These are phyloP conservation scores for Fusarium concolor DNA, from an alignment of 2,329 filamentous ascomycete genomes.

Conservation along the genomic window DNA sequence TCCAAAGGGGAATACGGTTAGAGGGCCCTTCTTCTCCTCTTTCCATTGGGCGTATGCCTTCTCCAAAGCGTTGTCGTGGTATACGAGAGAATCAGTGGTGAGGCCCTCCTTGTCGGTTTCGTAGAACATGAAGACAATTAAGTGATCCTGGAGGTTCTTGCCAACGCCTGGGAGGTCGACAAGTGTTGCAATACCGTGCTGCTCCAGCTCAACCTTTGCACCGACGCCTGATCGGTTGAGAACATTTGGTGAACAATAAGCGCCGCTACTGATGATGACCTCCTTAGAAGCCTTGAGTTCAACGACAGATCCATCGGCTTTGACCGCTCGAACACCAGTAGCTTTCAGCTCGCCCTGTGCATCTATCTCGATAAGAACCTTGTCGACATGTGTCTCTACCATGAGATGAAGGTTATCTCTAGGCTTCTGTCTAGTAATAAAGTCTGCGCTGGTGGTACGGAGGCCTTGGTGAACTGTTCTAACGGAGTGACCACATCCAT, in stretches of 20 bases:
- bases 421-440: slow-evolving; percentile 55
- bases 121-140: slow-evolving; percentile 70
- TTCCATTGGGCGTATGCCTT: slow-evolving; percentile 67
- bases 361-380: slow-evolving; percentile 58
- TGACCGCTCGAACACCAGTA: slow-evolving; percentile 56
- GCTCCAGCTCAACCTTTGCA: slow-evolving; percentile 55
- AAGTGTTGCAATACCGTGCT: slow-evolving; percentile 55
- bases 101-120: slow-evolving; percentile 63
- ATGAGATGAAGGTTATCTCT: slow-evolving; percentile 60
- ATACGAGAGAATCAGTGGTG: slow-evolving; percentile 66
- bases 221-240: slow-evolving; percentile 66
- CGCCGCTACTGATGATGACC: slow-evolving; percentile 58
- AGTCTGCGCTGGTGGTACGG: slow-evolving; percentile 66
- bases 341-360: slow-evolving; percentile 54
- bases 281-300: slow-evolving; percentile 54
- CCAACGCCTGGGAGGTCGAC: slow-evolving; percentile 62
- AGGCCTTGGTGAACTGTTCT: slow-evolving; percentile 64
- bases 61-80: slow-evolving; percentile 63
- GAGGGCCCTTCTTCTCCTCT: slow-evolving; percentile 66
- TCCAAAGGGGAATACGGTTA: slow-evolving; percentile 73
- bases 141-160: slow-evolving; percentile 63
- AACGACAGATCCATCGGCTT: slow-evolving; percentile 56
- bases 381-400: slow-evolving; percentile 63
- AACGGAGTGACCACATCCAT: slow-evolving; percentile 67
- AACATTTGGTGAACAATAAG: slow-evolving; percentile 64